Conservation (phyloP, 306 rosid genomes). For the Glycyrrhiza uralensis region DNA sequence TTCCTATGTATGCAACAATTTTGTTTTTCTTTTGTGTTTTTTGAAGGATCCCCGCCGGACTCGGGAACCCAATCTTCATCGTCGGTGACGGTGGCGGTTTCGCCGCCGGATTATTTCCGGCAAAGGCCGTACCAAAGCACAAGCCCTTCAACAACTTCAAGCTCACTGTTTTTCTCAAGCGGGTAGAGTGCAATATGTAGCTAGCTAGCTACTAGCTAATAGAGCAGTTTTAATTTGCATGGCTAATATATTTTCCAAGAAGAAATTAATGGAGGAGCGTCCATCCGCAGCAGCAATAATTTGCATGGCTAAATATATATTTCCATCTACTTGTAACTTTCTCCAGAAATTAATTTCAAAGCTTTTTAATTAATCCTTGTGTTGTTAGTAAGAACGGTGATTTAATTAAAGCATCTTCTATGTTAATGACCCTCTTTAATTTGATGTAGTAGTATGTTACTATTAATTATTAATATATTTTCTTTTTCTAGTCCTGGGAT, state of each 20-base stretch:
- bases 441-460: no score
- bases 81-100: conserved; percentile 77
- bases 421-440: no score
- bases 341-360: conserved; percentile 18
- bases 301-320: no score
- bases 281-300: conserved; percentile 19
- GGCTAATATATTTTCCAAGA: conserved; percentile 21
- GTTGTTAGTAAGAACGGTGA: background rate
- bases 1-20: no score
- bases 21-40: no score
- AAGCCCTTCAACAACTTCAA: conserved; percentile 55
- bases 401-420: background rate
- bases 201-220: background rate
- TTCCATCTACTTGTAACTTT: conserved; percentile 13
- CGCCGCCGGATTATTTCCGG: conserved; percentile 78
- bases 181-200: conserved; percentile 37
- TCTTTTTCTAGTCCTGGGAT: no score
- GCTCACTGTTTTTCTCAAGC: conserved; percentile 73
- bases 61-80: conserved; percentile 62
- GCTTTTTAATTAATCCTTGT: background rate
- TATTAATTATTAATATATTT: no score
- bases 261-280: conserved; percentile 36
- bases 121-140: conserved; percentile 54
- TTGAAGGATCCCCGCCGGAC: conserved; percentile 63
- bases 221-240: conserved; percentile 41